A percentile compares a stretch with the other conserved stretches of the same genome.
Evolutionary conservation across 768 basidiomycete species (phyloP).

Genomic region (Clitopilus passeckerianus): DNA sequence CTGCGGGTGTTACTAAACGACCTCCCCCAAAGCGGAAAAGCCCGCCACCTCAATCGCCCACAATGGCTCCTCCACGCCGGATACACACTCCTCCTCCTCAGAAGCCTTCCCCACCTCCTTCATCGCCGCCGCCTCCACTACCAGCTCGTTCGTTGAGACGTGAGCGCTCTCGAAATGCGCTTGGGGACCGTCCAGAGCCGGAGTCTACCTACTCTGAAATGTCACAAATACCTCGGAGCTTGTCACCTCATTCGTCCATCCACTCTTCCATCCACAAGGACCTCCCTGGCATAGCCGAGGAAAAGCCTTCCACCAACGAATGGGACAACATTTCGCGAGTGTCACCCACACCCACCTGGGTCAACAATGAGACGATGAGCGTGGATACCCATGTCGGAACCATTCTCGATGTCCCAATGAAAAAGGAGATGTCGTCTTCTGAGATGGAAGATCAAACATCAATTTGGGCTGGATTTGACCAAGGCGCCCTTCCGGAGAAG

Average conservation of each 20-base stretch:
- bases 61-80: not conserved
- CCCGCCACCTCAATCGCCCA: not conserved
- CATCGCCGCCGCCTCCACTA: conserved; percentile 1
- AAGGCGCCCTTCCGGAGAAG: conserved; percentile 48
- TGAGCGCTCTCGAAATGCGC: not conserved
- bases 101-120: not conserved
- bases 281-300: not conserved
- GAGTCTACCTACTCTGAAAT: not conserved
- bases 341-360: not conserved
- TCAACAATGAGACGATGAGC: not conserved
- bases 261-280: not conserved
- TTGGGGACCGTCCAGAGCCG: not conserved
- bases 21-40: not conserved
- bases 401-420: conserved; percentile 5
- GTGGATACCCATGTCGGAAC: not conserved
- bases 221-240: not conserved
- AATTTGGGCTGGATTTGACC: conserved; percentile 47
- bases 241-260: not conserved
- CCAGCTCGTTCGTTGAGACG: not conserved
- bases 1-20: not conserved
- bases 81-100: not conserved
- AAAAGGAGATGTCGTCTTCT: conserved; percentile 12
- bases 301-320: not conserved
- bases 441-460: conserved; percentile 26
- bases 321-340: not conserved